These are phyloP conservation scores for Hemerocallis citrina DNA, from an alignment of 106 monocot genomes.

Conservation along the genomic window DNA sequence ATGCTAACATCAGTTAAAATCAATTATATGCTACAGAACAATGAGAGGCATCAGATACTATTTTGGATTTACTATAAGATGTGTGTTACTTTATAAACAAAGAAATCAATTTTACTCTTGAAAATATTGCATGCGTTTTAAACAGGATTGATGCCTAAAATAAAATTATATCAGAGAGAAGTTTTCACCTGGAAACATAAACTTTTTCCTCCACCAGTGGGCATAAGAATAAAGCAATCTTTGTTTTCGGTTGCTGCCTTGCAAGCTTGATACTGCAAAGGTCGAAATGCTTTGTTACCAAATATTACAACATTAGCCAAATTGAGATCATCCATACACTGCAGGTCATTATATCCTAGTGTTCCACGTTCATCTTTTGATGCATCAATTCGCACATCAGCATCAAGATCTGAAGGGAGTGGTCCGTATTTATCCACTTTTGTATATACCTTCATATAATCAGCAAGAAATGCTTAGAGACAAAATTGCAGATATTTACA, in stretches of 20 bases:
- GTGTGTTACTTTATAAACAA: neutral
- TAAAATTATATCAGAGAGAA: conserved; percentile 3
- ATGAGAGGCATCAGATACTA: neutral
- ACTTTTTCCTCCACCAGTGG: conserved; percentile 98
- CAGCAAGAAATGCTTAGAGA: neutral
- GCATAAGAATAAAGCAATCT: conserved; percentile 97
- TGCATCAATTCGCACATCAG: conserved; percentile 2
- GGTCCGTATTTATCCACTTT: conserved; percentile 9
- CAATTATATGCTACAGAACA: neutral
- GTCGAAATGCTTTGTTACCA: conserved; percentile 71
- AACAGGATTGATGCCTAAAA: too few relatives aligned
- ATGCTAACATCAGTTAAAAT: conserved; percentile 12
- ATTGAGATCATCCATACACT: conserved; percentile 55
- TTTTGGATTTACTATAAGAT: neutral
- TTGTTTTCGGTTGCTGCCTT: conserved; percentile 60
- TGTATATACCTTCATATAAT: conserved; percentile 19
- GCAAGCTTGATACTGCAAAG: conserved; percentile 75
- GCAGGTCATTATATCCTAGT: conserved; percentile 53
- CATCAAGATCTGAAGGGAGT: conserved; percentile 11
- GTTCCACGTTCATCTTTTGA: conserved; percentile 13
- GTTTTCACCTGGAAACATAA: conserved; percentile 84
- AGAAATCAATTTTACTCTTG: neutral
- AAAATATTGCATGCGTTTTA: too few relatives aligned
- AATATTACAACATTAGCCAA: conserved; percentile 87
- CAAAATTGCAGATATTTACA: too few relatives aligned